Evolutionary conservation across 2,329 filamentous ascomycete genomes (phyloP), one percentile per base, ranked within the genome.

Genomic region (Pseudogymnoascus sp.): DNA sequence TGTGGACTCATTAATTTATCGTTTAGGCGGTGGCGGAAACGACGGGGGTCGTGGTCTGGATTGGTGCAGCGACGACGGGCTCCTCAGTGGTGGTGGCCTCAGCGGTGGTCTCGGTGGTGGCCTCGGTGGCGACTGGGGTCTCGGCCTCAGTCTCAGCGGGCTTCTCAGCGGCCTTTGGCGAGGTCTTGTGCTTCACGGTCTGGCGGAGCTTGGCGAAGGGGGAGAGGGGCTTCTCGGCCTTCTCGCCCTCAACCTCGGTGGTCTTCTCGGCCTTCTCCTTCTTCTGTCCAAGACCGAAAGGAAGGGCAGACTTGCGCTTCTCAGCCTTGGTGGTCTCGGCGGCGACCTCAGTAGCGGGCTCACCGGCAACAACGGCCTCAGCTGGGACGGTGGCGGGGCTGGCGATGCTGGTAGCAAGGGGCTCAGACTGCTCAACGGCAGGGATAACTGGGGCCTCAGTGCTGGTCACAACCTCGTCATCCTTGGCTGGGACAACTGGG

Each of bases 221-320:
- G 40, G 71, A 73, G 61, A 68, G 67, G 59, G 71, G 69, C 64
- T 73, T 72, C 59, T 66, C 50, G n/a, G 6, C 65, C 31, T 64
- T 68, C 65, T 73, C 71, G 65, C 78, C 73, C 67, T 82, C 80
- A 61, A 76, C 72, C 69, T 85, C 82, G 26, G 68, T 63, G 17
- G 67, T 61, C 68, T 72, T 72, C 75, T 84, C 64, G n/a, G 67
- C 62, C 68, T 72, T 72, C 75, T 84, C 83, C 82, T 88, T 88
- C 79, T 85, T 82, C 77, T 82, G 83, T 74, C 85, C 80, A 70
- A 76, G 82, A 69, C 85, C 85, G 73, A 88, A 89, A 66, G 73
- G 73, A 26, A 75, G 68, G 75, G 88, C 82, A 69, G 84, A 88
- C 68, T 78, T 78, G 70, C 87, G 85, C 83, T 89, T 89, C 70